Percentiles rank a stretch among this genome's conserved stretches.
These are phyloP conservation scores for Zizania palustris DNA, from an alignment of 202 grass and related monocot species.

Conservation along the genomic window DNA sequence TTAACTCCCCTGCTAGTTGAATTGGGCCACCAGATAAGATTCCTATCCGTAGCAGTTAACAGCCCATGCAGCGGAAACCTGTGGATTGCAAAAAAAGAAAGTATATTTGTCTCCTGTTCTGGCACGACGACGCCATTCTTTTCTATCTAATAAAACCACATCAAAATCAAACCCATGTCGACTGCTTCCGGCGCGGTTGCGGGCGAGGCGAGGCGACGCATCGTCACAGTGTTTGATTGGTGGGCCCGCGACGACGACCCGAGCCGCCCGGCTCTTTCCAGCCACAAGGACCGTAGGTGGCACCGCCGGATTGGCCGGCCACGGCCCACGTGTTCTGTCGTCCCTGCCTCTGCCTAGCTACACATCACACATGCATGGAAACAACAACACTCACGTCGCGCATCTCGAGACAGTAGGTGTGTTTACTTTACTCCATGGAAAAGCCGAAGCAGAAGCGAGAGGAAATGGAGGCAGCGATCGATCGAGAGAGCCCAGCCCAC, in stretches of 20 bases:
- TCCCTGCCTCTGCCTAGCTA: not conserved
- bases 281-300: slow-evolving; percentile 47
- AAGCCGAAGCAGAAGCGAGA: not conserved
- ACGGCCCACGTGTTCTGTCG: slow-evolving; percentile 17
- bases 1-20: no score
- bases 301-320: slow-evolving; percentile 27
- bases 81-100: not conserved
- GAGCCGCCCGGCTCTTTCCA: slow-evolving; percentile 38
- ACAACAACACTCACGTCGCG: not conserved
- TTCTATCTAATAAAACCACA: not conserved
- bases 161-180: not conserved
- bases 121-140: not conserved
- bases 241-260: not conserved
- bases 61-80: not conserved
- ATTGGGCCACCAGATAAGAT: no score
- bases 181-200: not conserved
- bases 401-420: not conserved
- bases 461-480: not conserved
- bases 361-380: not conserved
- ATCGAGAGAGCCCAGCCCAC: not conserved
- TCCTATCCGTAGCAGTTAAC: no score
- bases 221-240: slow-evolving; percentile 26
- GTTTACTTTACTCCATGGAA: not conserved
- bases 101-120: not conserved
- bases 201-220: not conserved